phyloP scores from a whole-genome alignment of 2,329 filamentous ascomycete species.

The Phialemonium atrogriseum region DNA sequence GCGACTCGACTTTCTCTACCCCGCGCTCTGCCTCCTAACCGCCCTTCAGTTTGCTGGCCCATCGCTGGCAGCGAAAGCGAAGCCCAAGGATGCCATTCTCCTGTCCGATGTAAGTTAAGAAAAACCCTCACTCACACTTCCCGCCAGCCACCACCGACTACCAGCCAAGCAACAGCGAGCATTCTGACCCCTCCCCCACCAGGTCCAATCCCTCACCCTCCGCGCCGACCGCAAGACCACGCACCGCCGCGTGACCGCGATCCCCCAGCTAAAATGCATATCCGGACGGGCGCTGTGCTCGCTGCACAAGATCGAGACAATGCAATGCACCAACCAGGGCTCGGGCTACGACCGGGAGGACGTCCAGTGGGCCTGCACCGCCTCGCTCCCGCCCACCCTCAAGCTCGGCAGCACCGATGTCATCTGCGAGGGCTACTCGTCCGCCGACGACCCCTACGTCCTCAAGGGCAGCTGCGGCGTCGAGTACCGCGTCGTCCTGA shows the following conservation, averaged over 20 bases:
- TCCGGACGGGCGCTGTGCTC: constrained; percentile 56
- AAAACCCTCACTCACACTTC: neutral
- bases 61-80: constrained; percentile 14
- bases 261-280: constrained; percentile 73
- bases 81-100: constrained; percentile 45
- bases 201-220: constrained; percentile 72
- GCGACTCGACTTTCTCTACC: too few species aligned
- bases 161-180: neutral
- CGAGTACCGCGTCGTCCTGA: constrained; percentile 76
- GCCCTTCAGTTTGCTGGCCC: too few species aligned
- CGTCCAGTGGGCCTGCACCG: constrained; percentile 83
- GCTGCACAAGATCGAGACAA: constrained; percentile 66
- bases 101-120: constrained; percentile 57
- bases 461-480: constrained; percentile 88
- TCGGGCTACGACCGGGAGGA: constrained; percentile 70
- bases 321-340: constrained; percentile 87
- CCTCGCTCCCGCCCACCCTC: constrained; percentile 50
- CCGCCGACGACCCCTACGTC: constrained; percentile 72
- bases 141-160: too few species aligned
- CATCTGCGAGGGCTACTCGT: constrained; percentile 80
- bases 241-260: constrained; percentile 64
- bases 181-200: constrained; percentile 30
- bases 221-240: constrained; percentile 58
- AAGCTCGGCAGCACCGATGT: constrained; percentile 81
- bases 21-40: neutral